Evolutionary conservation across 106 monocot species (phyloP).

Genomic region (Alisma plantagoaquatica): DNA sequence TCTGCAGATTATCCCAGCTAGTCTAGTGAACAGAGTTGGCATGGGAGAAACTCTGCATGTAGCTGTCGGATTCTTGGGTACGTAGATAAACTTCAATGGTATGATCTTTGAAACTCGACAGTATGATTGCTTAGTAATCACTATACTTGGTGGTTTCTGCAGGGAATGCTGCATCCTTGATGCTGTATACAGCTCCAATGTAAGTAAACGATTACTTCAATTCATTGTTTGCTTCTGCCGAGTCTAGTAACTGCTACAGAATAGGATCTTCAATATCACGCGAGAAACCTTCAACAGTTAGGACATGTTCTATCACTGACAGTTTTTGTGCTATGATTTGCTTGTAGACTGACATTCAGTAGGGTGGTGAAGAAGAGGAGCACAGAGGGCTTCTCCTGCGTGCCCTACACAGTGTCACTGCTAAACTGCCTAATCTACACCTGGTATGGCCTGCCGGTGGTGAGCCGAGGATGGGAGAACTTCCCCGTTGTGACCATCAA

Average conservation of each 20-base stretch:
- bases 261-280: too few relatives aligned
- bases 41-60: slow-evolving; percentile 30
- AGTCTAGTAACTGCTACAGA: background rate
- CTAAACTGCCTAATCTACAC: slow-evolving; percentile 63
- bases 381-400: slow-evolving; percentile 56
- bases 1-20: too few relatives aligned
- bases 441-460: slow-evolving; percentile 72
- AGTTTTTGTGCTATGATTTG: background rate
- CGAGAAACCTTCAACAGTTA: too few relatives aligned
- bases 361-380: slow-evolving; percentile 50
- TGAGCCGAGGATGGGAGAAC: slow-evolving; percentile 54
- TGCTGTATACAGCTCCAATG: slow-evolving; percentile 59
- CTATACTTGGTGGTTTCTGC: background rate
- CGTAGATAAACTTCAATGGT: background rate
- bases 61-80: slow-evolving; percentile 52
- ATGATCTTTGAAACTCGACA: background rate
- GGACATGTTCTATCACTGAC: slow-evolving; percentile 1
- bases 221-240: background rate
- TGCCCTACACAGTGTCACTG: slow-evolving; percentile 60
- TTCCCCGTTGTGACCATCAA: slow-evolving; percentile 51
- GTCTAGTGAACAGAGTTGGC: too few relatives aligned
- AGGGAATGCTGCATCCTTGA: slow-evolving; percentile 61
- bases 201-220: slow-evolving; percentile 6
- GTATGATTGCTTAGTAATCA: background rate
- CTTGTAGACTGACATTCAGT: slow-evolving; percentile 45